A percentile compares a stretch with the other conserved stretches of the same genome.
Conservation (phyloP, 306 rosid genomes). For the Corylus avellana region DNA sequence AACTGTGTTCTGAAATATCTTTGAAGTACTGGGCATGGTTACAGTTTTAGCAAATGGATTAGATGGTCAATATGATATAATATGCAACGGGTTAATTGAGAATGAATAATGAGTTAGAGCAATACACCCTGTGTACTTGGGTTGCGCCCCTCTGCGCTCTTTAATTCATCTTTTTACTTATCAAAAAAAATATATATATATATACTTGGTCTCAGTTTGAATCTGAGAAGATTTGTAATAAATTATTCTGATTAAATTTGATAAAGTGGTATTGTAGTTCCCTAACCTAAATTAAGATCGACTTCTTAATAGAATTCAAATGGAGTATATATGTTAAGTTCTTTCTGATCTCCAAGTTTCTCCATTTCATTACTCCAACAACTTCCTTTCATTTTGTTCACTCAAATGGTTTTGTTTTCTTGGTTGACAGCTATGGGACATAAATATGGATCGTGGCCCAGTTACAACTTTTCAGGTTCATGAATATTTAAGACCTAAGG, state of each 20-base stretch:
- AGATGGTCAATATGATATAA: neutral
- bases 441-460: slow-evolving; percentile 66
- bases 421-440: slow-evolving; percentile 54
- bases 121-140: too few species aligned
- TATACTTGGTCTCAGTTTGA: neutral
- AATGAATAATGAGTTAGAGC: neutral
- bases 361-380: neutral
- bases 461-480: slow-evolving; percentile 59
- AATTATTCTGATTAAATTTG: neutral
- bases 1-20: neutral
- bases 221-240: neutral
- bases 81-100: neutral
- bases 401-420: slow-evolving; percentile 4
- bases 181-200: too few species aligned
- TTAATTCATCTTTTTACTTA: too few species aligned
- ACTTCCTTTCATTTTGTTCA: neutral
- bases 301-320: neutral
- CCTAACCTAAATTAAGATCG: neutral
- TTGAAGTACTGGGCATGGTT: neutral
- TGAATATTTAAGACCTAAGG: slow-evolving; percentile 95
- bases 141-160: too few species aligned
- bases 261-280: neutral
- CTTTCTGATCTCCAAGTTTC: slow-evolving; percentile 9
- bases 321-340: neutral
- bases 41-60: neutral